These are phyloP conservation scores for Spergularia bocconei DNA, from an alignment of 148 eudicot genomes.

Conservation along the genomic window DNA sequence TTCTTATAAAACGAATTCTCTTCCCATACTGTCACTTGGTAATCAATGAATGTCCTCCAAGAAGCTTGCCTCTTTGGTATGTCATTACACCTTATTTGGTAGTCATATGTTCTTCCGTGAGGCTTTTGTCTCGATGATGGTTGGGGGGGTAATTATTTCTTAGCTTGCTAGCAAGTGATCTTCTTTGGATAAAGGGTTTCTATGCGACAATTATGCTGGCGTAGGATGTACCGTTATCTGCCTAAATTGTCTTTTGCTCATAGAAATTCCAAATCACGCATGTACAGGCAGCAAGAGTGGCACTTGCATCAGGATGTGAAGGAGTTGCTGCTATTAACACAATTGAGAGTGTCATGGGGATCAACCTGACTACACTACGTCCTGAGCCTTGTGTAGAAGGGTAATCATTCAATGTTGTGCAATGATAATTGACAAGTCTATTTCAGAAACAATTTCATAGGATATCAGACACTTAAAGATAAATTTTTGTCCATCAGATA, in stretches of 20 bases:
- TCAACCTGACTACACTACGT: slow-evolving; percentile 80
- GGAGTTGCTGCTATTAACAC: slow-evolving; percentile 95
- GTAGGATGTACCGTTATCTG: too few species aligned
- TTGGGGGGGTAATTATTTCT: too few species aligned
- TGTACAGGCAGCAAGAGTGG: slow-evolving; percentile 82
- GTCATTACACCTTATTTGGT: too few species aligned
- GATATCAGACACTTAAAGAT: neutral
- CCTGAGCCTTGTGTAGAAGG: slow-evolving; percentile 99
- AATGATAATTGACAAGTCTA: neutral
- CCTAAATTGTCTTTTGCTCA: neutral
- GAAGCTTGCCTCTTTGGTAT: too few species aligned
- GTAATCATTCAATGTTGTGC: slow-evolving; percentile 39
- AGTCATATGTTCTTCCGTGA: too few species aligned
- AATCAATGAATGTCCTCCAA: neutral
- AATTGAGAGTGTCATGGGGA: slow-evolving; percentile 97
- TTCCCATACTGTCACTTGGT: neutral
- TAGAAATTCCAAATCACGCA: neutral
- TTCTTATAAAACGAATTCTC: too few species aligned
- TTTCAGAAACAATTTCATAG: neutral
- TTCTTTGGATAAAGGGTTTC: too few species aligned
- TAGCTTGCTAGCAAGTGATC: too few species aligned
- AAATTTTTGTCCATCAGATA: slow-evolving; percentile 44
- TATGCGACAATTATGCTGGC: too few species aligned
- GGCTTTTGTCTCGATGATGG: too few species aligned
- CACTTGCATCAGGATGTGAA: slow-evolving; percentile 83